These are phyloP conservation scores for Apiotrichum gracile DNA, from an alignment of 1,284 basidiomycete genomes.

Conservation along the genomic window DNA sequence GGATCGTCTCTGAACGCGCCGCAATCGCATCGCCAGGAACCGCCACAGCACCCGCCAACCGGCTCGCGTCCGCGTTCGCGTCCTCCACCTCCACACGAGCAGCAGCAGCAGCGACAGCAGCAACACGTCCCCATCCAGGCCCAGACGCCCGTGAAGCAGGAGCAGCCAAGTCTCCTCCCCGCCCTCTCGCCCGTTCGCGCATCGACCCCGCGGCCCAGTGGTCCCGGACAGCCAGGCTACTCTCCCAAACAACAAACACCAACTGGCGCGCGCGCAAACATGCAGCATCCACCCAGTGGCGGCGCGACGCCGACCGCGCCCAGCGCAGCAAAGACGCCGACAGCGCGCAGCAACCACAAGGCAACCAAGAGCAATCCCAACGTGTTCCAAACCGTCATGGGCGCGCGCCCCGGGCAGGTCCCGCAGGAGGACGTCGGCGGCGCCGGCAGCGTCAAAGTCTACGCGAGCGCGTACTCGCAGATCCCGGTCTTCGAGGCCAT, in stretches of 20 bases:
- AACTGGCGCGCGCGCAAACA: neutral
- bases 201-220: neutral
- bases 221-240: neutral
- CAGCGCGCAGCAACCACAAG: neutral
- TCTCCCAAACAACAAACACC: neutral
- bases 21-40: no score
- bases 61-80: neutral
- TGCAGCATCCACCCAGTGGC: neutral
- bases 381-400: conserved; percentile 43
- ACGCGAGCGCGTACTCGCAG: conserved; percentile 46
- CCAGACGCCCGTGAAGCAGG: neutral
- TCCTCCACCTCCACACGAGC: neutral
- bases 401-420: conserved; percentile 34
- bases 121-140: neutral
- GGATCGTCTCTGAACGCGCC: no score
- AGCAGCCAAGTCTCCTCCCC: conserved; percentile 4
- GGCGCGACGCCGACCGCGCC: neutral
- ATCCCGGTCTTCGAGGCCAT: conserved; percentile 80
- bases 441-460: conserved; percentile 35
- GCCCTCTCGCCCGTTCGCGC: conserved; percentile 8
- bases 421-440: conserved; percentile 24
- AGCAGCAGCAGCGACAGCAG: neutral
- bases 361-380: conserved; percentile 14
- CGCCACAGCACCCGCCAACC: neutral
- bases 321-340: neutral